Conservation (phyloP, 2,329 filamentous ascomycete genomes). For the Domatiomyces globalis region DNA sequence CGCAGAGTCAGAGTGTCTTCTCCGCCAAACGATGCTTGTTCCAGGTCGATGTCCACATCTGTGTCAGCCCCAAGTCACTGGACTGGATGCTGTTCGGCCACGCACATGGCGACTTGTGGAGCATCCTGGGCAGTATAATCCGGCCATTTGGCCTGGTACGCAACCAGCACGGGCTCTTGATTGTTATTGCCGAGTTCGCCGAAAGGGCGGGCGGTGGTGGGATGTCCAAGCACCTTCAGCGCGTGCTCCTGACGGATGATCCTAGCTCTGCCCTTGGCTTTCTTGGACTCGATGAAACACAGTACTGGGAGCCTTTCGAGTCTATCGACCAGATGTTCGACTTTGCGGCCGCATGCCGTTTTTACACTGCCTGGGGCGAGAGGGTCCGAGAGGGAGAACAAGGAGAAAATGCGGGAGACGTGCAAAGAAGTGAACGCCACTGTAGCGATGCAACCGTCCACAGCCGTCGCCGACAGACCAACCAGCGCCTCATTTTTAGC, state of each 20-base stretch:
- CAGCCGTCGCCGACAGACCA: background rate
- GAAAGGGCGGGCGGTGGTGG: slow-evolving; percentile 35
- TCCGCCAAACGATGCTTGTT: background rate
- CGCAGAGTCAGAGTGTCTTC: background rate
- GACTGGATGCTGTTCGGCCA: slow-evolving; percentile 55
- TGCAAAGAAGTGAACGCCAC: background rate
- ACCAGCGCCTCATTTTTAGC: background rate
- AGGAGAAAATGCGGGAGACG: background rate
- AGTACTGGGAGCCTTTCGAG: slow-evolving; percentile 43
- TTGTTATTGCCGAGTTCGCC: slow-evolving; percentile 48
- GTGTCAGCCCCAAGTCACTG: slow-evolving; percentile 28
- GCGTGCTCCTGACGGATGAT: slow-evolving; percentile 46
- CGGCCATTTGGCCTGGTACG: slow-evolving; percentile 52
- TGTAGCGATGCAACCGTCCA: background rate
- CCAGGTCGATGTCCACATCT: slow-evolving; percentile 56
- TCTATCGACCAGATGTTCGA: slow-evolving; percentile 10
- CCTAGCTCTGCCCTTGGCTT: slow-evolving; percentile 38
- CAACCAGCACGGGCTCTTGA: slow-evolving; percentile 47
- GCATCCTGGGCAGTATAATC: slow-evolving; percentile 49
- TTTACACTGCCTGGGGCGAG: slow-evolving; percentile 6
- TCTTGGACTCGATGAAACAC: slow-evolving; percentile 36
- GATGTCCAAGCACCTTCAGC: slow-evolving; percentile 29
- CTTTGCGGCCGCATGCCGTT: slow-evolving; percentile 10
- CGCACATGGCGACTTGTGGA: slow-evolving; percentile 59
- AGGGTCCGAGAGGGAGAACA: background rate